Conservation (phyloP, 768 basidiomycete genomes). For the Tremella fuciformis region DNA sequence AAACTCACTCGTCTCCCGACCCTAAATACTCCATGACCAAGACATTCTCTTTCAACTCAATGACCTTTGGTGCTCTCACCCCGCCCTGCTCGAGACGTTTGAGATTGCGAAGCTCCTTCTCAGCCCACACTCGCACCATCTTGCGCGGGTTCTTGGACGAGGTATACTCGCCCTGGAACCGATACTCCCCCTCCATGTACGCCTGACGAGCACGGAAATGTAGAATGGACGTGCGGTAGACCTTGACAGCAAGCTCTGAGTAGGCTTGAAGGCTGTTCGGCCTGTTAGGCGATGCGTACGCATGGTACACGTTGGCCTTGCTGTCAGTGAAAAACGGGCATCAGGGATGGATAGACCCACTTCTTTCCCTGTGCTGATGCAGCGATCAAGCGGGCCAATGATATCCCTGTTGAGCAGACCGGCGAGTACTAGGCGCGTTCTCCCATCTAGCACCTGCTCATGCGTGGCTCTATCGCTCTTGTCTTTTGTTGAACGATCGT, state of each 20-base stretch:
- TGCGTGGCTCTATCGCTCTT: conserved; percentile 94
- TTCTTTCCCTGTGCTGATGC: conserved; percentile 97
- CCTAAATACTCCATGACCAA: conserved; percentile 94
- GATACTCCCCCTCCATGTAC: conserved; percentile 91
- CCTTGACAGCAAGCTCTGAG: conserved; percentile 82
- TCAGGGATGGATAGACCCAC: conserved; percentile 54
- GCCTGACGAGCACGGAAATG: conserved; percentile 96
- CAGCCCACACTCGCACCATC: conserved; percentile 98
- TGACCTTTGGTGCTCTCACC: conserved; percentile 77
- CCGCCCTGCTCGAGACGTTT: conserved; percentile 78
- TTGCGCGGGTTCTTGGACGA: conserved; percentile 84
- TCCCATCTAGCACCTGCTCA: conserved; percentile 92
- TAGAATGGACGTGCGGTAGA: conserved; percentile 97
- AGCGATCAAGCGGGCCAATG: conserved; percentile 87
- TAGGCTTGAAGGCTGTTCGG: conserved; percentile 24
- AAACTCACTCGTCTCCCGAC: conserved; percentile 70
- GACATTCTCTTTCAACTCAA: conserved; percentile 94
- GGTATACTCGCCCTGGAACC: conserved; percentile 77
- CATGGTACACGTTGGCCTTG: conserved; percentile 97
- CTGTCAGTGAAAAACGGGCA: background rate
- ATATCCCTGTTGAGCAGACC: conserved; percentile 92
- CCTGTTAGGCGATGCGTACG: conserved; percentile 57
- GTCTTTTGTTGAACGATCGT: conserved; percentile 87
- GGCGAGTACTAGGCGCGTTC: conserved; percentile 89
- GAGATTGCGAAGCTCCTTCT: conserved; percentile 97